phyloP scores from a whole-genome alignment of 1,284 basidiomycete species.

The Taiwanofungus camphoratus region DNA sequence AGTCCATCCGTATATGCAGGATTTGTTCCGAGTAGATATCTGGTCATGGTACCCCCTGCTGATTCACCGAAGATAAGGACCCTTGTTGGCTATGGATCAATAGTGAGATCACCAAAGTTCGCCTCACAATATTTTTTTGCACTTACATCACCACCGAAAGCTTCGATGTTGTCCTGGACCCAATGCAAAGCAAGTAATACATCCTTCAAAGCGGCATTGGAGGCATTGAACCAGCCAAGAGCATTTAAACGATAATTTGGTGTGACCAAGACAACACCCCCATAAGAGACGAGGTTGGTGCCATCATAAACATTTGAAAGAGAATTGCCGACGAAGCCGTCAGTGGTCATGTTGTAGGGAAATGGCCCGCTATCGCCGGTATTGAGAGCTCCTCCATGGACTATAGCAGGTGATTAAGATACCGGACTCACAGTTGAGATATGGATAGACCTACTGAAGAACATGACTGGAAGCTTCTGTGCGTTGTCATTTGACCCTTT shows the following conservation, averaged over 20 bases:
- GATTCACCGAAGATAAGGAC: conserved; percentile 14
- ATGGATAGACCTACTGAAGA: conserved; percentile 9
- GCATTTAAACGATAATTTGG: conserved; percentile 11
- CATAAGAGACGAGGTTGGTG: conserved; percentile 13
- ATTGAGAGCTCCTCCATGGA: conserved; percentile 13
- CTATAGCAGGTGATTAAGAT: not conserved
- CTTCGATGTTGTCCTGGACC: conserved; percentile 14
- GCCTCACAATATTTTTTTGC: not conserved
- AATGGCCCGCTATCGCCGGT: conserved; percentile 13
- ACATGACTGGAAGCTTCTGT: conserved; percentile 12
- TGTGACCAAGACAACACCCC: conserved; percentile 13
- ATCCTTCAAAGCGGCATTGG: conserved; percentile 12
- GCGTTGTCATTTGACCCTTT: not conserved
- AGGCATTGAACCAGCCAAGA: conserved; percentile 15
- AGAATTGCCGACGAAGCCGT: conserved; percentile 12
- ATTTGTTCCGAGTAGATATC: conserved; percentile 11
- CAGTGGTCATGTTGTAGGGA: conserved; percentile 13
- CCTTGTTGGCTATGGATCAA: conserved; percentile 6
- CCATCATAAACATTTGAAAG: conserved; percentile 13
- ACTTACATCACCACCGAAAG: conserved; percentile 14
- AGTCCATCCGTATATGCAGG: conserved; percentile 11
- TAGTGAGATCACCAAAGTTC: not conserved
- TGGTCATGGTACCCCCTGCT: conserved; percentile 11
- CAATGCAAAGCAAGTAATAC: conserved; percentile 11
- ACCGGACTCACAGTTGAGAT: not conserved